phyloP scores from a whole-genome alignment of 139 green algal species.

The Auxenochlorella pyrenoidosa region DNA sequence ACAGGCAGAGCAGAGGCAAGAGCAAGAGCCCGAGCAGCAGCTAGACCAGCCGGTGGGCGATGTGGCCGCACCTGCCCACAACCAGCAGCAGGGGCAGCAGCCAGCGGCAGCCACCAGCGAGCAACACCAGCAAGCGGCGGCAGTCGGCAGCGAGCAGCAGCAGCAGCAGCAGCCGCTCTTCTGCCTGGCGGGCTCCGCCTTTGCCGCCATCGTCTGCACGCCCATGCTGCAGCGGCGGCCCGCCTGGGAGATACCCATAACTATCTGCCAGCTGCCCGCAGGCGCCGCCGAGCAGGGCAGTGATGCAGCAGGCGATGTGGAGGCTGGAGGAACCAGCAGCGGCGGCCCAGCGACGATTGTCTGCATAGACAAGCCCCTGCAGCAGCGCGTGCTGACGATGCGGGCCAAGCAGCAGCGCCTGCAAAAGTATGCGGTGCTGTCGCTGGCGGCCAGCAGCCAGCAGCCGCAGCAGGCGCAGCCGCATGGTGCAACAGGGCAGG shows the following conservation, averaged over 20 bases:
- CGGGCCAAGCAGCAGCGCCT: constrained; percentile 43
- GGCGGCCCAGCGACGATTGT: neutral
- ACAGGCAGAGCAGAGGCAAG: neutral
- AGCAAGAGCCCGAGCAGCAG: neutral
- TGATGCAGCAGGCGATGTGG: neutral
- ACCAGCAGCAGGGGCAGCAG: no score
- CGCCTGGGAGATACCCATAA: constrained; percentile 35
- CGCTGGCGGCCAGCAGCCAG: neutral
- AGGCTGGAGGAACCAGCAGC: neutral
- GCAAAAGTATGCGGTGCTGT: constrained; percentile 53
- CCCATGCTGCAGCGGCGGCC: neutral
- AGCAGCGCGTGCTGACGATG: neutral
- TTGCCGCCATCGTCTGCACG: neutral
- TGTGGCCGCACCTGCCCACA: no score
- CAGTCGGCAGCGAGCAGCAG: neutral
- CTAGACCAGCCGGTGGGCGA: no score
- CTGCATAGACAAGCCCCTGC: constrained; percentile 47
- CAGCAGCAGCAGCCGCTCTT: neutral
- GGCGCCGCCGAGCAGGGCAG: neutral
- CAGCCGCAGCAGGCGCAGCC: neutral
- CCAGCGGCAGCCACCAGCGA: neutral
- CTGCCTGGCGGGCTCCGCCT: constrained; percentile 4
- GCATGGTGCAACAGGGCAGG: neutral
- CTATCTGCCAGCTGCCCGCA: neutral
- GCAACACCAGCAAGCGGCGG: neutral